These are phyloP conservation scores for Candida ovalis DNA, from an alignment of 805 yeast species.

Conservation along the genomic window DNA sequence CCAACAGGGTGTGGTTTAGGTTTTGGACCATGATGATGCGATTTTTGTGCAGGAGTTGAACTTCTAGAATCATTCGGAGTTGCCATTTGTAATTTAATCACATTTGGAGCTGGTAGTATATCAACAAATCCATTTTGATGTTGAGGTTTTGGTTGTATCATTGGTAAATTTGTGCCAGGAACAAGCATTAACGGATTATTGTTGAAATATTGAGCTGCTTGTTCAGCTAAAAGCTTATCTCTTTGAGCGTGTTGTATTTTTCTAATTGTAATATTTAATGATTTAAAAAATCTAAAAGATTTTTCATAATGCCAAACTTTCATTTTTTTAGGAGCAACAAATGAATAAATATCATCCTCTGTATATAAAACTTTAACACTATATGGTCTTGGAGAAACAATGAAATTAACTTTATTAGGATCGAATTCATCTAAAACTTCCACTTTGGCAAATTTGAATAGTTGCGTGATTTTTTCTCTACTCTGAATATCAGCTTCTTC, in stretches of 20 bases:
- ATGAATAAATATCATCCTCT: conserved; percentile 43
- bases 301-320: conserved; percentile 61
- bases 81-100: conserved; percentile 5
- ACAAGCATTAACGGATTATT: neutral
- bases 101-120: conserved; percentile 17
- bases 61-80: conserved; percentile 18
- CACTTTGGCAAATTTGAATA: conserved; percentile 48
- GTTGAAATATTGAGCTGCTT: neutral
- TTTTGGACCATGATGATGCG: conserved; percentile 7
- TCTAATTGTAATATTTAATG: conserved; percentile 40
- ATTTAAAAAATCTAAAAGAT: conserved; percentile 51
- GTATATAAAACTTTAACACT: conserved; percentile 34
- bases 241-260: conserved; percentile 30
- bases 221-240: conserved; percentile 12
- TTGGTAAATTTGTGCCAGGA: conserved; percentile 1
- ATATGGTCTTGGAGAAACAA: conserved; percentile 44
- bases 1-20: conserved; percentile 7
- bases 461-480: conserved; percentile 39
- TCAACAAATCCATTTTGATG: conserved; percentile 11
- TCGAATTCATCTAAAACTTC: conserved; percentile 43
- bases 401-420: conserved; percentile 39
- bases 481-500: conserved; percentile 35
- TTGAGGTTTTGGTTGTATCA: conserved; percentile 5
- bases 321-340: conserved; percentile 42
- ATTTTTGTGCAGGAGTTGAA: conserved; percentile 12